Percentiles rank a stretch among this genome's conserved stretches.
These are phyloP conservation scores for Eruca vesicaria DNA, from an alignment of 441 rosid species.

Conservation along the genomic window DNA sequence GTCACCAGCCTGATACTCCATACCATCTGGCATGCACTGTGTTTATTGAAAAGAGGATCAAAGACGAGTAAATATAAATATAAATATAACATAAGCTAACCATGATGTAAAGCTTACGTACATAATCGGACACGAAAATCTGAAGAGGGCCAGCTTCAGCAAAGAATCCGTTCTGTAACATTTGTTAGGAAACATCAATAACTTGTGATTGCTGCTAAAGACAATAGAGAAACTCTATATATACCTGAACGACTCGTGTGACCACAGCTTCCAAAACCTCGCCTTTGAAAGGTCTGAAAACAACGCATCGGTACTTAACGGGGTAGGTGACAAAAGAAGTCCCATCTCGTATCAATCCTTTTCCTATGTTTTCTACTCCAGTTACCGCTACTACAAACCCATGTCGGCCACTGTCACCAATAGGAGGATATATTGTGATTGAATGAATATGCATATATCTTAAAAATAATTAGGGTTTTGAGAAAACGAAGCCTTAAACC, in stretches of 20 bases:
- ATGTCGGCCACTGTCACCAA: constrained; percentile 61
- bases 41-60: constrained; percentile 4
- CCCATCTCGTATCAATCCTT: constrained; percentile 90
- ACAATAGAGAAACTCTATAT: neutral
- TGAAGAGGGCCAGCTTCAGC: constrained; percentile 96
- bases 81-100: neutral
- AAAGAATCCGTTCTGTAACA: constrained; percentile 65
- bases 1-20: constrained; percentile 95
- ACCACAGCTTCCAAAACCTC: constrained; percentile 93
- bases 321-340: constrained; percentile 85
- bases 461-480: neutral
- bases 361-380: constrained; percentile 77
- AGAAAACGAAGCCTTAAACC: neutral
- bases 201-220: neutral
- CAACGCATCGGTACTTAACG: constrained; percentile 86
- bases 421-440: neutral
- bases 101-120: constrained; percentile 36
- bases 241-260: no score
- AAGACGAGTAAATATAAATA: neutral
- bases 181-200: neutral
- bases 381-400: constrained; percentile 92
- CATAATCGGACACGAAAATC: constrained; percentile 91
- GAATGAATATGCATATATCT: neutral
- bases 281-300: constrained; percentile 89
- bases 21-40: constrained; percentile 91